Percentiles rank a stretch among this genome's conserved stretches.
phyloP scores from a whole-genome alignment of 2,329 filamentous ascomycete species.

The Colletotrichum zoysiae region DNA sequence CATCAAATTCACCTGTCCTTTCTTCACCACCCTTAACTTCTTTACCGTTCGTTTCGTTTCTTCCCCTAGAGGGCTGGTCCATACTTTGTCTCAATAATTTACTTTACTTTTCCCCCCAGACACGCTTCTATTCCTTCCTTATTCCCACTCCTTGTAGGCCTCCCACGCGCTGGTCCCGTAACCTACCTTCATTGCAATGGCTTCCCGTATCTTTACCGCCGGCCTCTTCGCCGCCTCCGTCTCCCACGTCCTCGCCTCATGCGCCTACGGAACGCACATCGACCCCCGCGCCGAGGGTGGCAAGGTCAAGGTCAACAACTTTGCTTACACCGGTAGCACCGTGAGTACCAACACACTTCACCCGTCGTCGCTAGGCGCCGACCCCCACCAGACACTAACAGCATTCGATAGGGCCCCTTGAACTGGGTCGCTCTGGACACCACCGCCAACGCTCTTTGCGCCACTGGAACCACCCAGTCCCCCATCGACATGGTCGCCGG shows the following conservation, averaged over 20 bases:
- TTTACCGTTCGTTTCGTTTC: conserved; percentile 39
- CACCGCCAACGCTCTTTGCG: conserved; percentile 57
- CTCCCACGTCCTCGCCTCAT: conserved; percentile 49
- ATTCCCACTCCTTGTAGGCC: conserved; percentile 29
- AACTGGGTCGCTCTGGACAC: conserved; percentile 60
- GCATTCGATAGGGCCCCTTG: conserved; percentile 54
- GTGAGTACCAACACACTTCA: conserved; percentile 45
- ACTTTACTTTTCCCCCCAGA: conserved; percentile 13
- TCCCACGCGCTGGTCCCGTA: conserved; percentile 37
- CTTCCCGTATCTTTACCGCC: conserved; percentile 37
- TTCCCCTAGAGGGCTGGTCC: conserved; percentile 39
- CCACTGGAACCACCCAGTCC: conserved; percentile 59
- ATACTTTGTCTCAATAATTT: conserved; percentile 36
- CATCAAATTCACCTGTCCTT: conserved; percentile 20
- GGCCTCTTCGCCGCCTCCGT: conserved; percentile 35
- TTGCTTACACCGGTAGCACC: conserved; percentile 53
- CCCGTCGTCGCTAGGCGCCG: neutral
- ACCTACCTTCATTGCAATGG: conserved; percentile 38
- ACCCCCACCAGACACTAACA: conserved; percentile 12
- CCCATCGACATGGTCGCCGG: conserved; percentile 57
- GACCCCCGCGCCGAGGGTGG: conserved; percentile 49
- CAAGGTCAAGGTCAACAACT: conserved; percentile 51
- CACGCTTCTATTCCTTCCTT: conserved; percentile 18
- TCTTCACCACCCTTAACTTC: conserved; percentile 26
- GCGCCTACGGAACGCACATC: conserved; percentile 55